Percentiles rank a stretch among this genome's conserved stretches.
phyloP scores from a whole-genome alignment of 2,329 filamentous ascomycete genomes.

The Sordariomycetes sp. region DNA sequence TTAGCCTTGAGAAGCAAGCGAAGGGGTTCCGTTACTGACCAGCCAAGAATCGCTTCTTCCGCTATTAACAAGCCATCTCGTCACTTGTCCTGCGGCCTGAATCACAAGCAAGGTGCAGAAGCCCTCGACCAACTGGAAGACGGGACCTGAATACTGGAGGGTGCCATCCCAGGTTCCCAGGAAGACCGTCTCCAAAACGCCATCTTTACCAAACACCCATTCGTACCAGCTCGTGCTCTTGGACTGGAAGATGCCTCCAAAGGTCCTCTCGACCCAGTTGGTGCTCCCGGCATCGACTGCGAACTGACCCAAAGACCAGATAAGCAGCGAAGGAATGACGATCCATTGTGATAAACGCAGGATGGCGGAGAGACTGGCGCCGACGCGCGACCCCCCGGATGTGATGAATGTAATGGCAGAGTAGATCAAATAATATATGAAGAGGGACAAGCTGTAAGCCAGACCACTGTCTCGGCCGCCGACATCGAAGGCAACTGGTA shows the following conservation, averaged over 20 bases:
- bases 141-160: conserved; percentile 80
- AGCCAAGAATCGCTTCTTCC: conserved; percentile 95
- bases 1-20: conserved; percentile 19
- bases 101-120: conserved; percentile 96
- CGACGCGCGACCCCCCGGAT: conserved; percentile 66
- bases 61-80: conserved; percentile 87
- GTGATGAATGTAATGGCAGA: conserved; percentile 73
- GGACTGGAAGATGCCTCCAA: conserved; percentile 55
- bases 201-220: conserved; percentile 83
- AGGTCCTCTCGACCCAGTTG: conserved; percentile 76
- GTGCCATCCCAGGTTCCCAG: conserved; percentile 85
- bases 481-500: conserved; percentile 96
- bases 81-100: conserved; percentile 88
- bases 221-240: conserved; percentile 61
- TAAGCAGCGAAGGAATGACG: conserved; percentile 75
- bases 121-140: conserved; percentile 90
- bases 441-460: conserved; percentile 84
- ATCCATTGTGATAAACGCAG: conserved; percentile 78
- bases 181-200: conserved; percentile 68
- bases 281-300: conserved; percentile 74
- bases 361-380: conserved; percentile 59
- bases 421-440: conserved; percentile 84
- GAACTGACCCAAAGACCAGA: conserved; percentile 94
- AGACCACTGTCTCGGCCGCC: conserved; percentile 90
- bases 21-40: conserved; percentile 42